These are phyloP conservation scores for Spongispora temasekensis DNA, from an alignment of 1,284 basidiomycete species.

Conservation along the genomic window DNA sequence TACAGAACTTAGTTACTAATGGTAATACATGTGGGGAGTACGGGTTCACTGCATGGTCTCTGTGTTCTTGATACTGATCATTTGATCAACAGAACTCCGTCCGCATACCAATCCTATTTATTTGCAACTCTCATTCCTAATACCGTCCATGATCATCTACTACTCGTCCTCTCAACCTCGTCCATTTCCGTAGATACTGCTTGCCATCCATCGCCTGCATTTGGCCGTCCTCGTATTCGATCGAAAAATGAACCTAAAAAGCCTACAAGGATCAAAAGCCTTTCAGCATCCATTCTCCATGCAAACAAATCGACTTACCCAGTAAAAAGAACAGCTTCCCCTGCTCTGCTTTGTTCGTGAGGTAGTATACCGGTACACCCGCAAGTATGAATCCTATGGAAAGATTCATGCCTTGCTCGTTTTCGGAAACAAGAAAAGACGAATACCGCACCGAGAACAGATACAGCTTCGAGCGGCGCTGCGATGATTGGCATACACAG, in stretches of 20 bases:
- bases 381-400: conserved; percentile 67
- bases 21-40: no score
- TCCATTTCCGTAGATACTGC: conserved; percentile 73
- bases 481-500: conserved; percentile 95
- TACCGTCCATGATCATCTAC: conserved; percentile 1
- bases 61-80: no score
- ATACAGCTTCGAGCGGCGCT: conserved; percentile 85
- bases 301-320: conserved; percentile 40
- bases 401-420: no score
- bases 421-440: background rate
- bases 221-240: conserved; percentile 51
- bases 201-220: conserved; percentile 66
- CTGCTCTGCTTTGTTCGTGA: conserved; percentile 61
- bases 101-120: no score
- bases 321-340: conserved; percentile 46
- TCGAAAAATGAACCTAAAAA: conserved; percentile 45
- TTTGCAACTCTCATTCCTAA: no score
- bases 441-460: conserved; percentile 80
- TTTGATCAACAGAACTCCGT: no score
- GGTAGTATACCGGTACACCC: conserved; percentile 84
- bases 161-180: conserved; percentile 57
- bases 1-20: no score
- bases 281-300: conserved; percentile 4
- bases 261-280: conserved; percentile 31
- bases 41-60: no score